A percentile compares a stretch with the other conserved stretches of the same genome.
Evolutionary conservation across 495 filamentous ascomycete genomes (phyloP).

Genomic region (Bacidia rubella): DNA sequence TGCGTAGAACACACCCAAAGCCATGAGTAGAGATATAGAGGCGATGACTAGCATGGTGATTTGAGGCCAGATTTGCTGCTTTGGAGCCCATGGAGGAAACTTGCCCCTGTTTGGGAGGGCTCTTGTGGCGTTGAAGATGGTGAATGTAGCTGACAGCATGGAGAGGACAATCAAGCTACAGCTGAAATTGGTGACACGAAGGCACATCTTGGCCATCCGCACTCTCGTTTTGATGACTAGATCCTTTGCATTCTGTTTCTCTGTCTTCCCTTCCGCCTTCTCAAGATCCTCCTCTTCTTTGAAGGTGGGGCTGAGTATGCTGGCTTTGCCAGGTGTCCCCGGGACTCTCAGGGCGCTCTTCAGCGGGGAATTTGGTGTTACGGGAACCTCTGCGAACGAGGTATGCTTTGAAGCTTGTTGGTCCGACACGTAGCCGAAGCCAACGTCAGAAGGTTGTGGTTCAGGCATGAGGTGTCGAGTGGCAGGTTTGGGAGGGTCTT

Average conservation of each 20-base stretch:
- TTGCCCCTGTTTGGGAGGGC: conserved; percentile 57
- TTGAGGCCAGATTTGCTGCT: conserved; percentile 81
- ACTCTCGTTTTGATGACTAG: conserved; percentile 89
- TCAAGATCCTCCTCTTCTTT: conserved; percentile 72
- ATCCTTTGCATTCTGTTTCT: conserved; percentile 72
- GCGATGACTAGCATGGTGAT: conserved; percentile 65
- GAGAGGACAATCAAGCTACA: conserved; percentile 90
- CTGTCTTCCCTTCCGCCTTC: conserved; percentile 60
- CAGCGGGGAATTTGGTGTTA: conserved; percentile 60
- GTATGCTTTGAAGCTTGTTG: conserved; percentile 39
- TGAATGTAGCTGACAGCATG: conserved; percentile 71
- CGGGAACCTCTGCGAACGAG: conserved; percentile 31
- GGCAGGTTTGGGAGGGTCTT: conserved; percentile 40
- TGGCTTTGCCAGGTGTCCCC: conserved; percentile 56
- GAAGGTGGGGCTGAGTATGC: conserved; percentile 77
- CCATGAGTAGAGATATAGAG: conserved; percentile 65
- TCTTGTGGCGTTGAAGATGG: conserved; percentile 78
- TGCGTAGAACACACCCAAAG: conserved; percentile 65
- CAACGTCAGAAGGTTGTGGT: conserved; percentile 66
- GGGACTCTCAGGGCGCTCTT: conserved; percentile 80
- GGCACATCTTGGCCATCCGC: conserved; percentile 83
- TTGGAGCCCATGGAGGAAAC: conserved; percentile 67
- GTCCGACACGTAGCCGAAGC: conserved; percentile 75
- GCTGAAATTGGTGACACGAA: conserved; percentile 87
- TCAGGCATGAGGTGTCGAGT: conserved; percentile 45